Percentiles rank a stretch among this genome's conserved stretches.
Conservation (phyloP, 192 early-diverging fungal genomes). For the Linnemannia schmuckeri region DNA sequence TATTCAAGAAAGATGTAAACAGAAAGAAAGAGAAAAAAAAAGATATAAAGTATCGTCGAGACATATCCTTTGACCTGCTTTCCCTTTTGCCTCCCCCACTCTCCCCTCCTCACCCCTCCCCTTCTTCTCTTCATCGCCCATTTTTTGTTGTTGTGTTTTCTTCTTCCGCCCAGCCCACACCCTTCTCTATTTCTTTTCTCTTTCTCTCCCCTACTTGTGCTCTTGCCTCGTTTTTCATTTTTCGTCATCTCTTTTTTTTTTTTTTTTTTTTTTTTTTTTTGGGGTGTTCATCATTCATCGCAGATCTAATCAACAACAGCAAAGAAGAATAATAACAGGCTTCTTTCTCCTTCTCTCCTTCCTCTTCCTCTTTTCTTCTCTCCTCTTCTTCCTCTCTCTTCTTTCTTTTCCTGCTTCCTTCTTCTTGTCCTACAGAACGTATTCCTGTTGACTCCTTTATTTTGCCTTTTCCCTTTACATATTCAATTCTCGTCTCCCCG, state of each 20-base stretch:
- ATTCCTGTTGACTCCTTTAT: not conserved
- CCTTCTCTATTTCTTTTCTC: not conserved
- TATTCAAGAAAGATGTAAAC: not conserved
- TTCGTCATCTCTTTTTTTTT: conserved; percentile 7
- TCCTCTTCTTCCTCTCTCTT: not conserved
- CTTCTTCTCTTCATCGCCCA: not conserved
- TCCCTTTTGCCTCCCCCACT: not conserved
- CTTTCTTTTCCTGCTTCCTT: not conserved
- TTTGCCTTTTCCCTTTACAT: not conserved
- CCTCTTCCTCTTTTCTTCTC: not conserved
- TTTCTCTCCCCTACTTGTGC: not conserved
- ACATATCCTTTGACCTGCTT: not conserved
- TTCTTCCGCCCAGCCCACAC: not conserved
- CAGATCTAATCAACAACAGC: not conserved
- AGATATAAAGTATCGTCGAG: not conserved
- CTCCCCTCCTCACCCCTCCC: not conserved
- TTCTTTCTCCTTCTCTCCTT: not conserved
- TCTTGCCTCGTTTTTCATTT: not conserved
- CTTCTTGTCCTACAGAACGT: conserved; percentile 25
- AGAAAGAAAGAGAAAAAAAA: not conserved
- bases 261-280: conserved; percentile 3
- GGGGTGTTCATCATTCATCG: not conserved
- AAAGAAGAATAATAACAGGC: not conserved
- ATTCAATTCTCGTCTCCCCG: not conserved
- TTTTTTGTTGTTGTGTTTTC: not conserved